Evolutionary conservation across 176 grass and related monocot genomes (phyloP), one percentile per base, ranked within the genome.

Genomic region (Musa beccarii): DNA sequence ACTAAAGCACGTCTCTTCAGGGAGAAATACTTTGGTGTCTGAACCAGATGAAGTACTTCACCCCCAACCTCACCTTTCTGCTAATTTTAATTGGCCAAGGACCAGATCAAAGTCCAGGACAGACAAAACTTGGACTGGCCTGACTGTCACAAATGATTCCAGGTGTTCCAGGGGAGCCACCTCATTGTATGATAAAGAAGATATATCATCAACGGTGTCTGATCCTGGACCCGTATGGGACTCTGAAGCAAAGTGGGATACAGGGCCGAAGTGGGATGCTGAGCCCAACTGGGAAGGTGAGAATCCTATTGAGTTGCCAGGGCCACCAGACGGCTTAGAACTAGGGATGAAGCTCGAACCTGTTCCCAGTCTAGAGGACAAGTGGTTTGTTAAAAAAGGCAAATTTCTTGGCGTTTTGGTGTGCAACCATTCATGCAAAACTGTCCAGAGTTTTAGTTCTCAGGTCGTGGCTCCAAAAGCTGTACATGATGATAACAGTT

Each of bases 171-270:
- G 84, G 90, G 81, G 83, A 84, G 76, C 96, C 66, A 66, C 83
- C 66, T 84, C 91, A 75, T 80, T 84, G 80, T 87, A 99, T 77
- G 91, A 99, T 74, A 93, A 85, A 73, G 95, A 99, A 85, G 96
- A 94, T 53, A 99, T 86, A 82, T 99, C 96, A 57, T 99, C 96
- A 9, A 94, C 88, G 2, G 84, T 89, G 66, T 99, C 96, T 62
- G 96, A 99, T 76, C 96, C 96, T 50, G 96, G 91, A 77, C 96
- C 96, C 68, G 74, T 92, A 76, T 99, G 96, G 91, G 91, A 94
- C 56, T 55, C 81, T 79, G 91, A 92, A 84, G 91, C 96, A 24
- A 95, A 89, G 62, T 88, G 90, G 95, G 90, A 89, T 76, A 79
- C 75, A 7, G 88, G 78, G 43, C 95, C 90, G 77, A 92, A 84